These are phyloP conservation scores for Diaporthe vexans DNA, from an alignment of 2,329 filamentous ascomycete species.

Conservation along the genomic window DNA sequence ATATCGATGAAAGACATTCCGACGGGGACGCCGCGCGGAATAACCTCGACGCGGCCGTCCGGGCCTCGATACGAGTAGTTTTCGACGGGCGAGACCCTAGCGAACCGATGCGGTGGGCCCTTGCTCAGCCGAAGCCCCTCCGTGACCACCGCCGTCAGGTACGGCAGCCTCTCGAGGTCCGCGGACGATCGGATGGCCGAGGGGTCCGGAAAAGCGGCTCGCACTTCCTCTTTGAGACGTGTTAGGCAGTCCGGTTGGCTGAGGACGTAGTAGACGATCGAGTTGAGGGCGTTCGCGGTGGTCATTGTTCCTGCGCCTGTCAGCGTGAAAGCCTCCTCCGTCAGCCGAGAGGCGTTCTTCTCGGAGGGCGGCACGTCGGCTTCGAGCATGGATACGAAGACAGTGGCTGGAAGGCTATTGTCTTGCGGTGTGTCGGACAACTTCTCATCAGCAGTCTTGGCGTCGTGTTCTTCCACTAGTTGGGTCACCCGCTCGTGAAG, in stretches of 20 bases:
- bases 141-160: slow-evolving; percentile 52
- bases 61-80: neutral
- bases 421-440: neutral
- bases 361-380: slow-evolving; percentile 10
- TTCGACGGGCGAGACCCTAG: slow-evolving; percentile 9
- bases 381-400: slow-evolving; percentile 22
- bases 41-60: slow-evolving; percentile 33
- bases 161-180: slow-evolving; percentile 52
- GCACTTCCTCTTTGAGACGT: slow-evolving; percentile 46
- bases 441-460: neutral
- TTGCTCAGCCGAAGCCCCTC: slow-evolving; percentile 50
- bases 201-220: slow-evolving; percentile 49
- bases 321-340: slow-evolving; percentile 19
- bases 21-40: slow-evolving; percentile 49
- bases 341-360: neutral
- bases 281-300: slow-evolving; percentile 22
- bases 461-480: neutral
- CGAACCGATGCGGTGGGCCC: slow-evolving; percentile 5
- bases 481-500: neutral
- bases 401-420: neutral
- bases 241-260: slow-evolving; percentile 9
- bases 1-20: slow-evolving; percentile 53
- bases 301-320: slow-evolving; percentile 26
- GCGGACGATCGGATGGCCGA: slow-evolving; percentile 46
- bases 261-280: slow-evolving; percentile 22